A percentile compares a stretch with the other conserved stretches of the same genome.
Evolutionary conservation across 441 rosid genomes (phyloP).

Genomic region (Gossypium gossypioides): DNA sequence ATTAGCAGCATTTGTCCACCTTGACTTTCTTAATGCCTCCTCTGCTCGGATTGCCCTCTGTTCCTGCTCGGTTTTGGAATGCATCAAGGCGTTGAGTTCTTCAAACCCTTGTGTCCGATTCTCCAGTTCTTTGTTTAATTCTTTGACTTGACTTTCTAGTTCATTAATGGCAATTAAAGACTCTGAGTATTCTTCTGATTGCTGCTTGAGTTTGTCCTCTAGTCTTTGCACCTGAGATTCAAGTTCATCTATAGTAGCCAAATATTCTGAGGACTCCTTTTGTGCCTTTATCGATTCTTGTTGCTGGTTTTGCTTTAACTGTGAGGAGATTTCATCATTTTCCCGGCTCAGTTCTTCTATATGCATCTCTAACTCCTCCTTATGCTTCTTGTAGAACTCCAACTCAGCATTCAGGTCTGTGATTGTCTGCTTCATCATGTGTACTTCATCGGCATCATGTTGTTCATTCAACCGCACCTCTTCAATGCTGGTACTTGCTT

Average conservation of each 20-base stretch:
- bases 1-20: constrained; percentile 46
- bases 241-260: constrained; percentile 34
- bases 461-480: constrained; percentile 2
- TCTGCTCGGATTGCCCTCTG: constrained; percentile 59
- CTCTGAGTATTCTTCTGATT: constrained; percentile 41
- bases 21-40: constrained; percentile 45
- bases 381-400: constrained; percentile 34
- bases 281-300: constrained; percentile 23
- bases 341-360: constrained; percentile 37
- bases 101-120: constrained; percentile 38
- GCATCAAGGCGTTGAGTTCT: constrained; percentile 39
- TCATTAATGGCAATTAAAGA: constrained; percentile 38
- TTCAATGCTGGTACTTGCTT: constrained; percentile 26
- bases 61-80: constrained; percentile 48
- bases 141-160: constrained; percentile 42
- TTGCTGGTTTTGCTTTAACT: constrained; percentile 25
- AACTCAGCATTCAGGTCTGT: constrained; percentile 34
- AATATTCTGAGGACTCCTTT: constrained; percentile 29
- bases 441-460: constrained; percentile 23
- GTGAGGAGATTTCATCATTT: constrained; percentile 24
- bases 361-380: constrained; percentile 41
- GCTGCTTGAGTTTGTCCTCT: constrained; percentile 53
- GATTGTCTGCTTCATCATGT: constrained; percentile 31
- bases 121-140: constrained; percentile 36
- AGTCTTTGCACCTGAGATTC: constrained; percentile 43